A percentile compares a stretch with the other conserved stretches of the same genome.
These are phyloP conservation scores for Actinidia chinensis DNA, from an alignment of 179 eudicot genomes.

Conservation along the genomic window DNA sequence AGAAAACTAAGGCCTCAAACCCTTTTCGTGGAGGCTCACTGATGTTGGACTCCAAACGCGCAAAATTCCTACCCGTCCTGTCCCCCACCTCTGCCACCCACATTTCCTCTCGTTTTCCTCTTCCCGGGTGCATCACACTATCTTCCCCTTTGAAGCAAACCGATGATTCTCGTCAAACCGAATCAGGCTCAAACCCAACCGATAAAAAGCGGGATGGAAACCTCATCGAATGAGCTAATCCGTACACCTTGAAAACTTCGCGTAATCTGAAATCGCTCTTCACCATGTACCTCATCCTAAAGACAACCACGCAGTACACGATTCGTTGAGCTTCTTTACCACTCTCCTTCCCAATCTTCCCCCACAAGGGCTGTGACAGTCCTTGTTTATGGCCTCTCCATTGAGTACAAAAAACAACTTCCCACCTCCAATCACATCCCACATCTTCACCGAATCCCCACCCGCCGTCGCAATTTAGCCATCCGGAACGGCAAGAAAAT, in stretches of 20 bases:
- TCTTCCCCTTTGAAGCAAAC: conserved; percentile 74
- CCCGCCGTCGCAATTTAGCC: conserved; percentile 78
- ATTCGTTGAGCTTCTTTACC: conserved; percentile 56
- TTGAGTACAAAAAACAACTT: conserved; percentile 53
- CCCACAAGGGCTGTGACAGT: conserved; percentile 88
- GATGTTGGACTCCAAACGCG: conserved; percentile 36
- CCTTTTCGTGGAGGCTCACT: conserved; percentile 45
- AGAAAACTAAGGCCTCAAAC: conserved; percentile 61
- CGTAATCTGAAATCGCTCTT: conserved; percentile 81
- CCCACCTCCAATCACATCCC: conserved; percentile 96
- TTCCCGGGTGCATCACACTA: conserved; percentile 72
- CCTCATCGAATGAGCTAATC: conserved; percentile 74
- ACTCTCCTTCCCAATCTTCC: conserved; percentile 49
- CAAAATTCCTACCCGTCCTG: too few relatives aligned
- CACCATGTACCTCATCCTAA: conserved; percentile 89
- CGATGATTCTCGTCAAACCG: conserved; percentile 61
- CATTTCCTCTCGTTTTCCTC: conserved; percentile 54
- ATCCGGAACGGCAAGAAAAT: conserved; percentile 75
- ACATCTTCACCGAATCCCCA: conserved; percentile 78
- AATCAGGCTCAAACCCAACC: conserved; percentile 74
- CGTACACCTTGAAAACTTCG: conserved; percentile 65
- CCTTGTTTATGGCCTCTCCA: conserved; percentile 88
- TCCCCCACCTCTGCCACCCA: conserved; percentile 29
- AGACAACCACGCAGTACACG: conserved; percentile 74
- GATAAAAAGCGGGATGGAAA: conserved; percentile 72